Evolutionary conservation across 2,329 filamentous ascomycete genomes (phyloP).

Genomic region (Colletotrichum somersetense): DNA sequence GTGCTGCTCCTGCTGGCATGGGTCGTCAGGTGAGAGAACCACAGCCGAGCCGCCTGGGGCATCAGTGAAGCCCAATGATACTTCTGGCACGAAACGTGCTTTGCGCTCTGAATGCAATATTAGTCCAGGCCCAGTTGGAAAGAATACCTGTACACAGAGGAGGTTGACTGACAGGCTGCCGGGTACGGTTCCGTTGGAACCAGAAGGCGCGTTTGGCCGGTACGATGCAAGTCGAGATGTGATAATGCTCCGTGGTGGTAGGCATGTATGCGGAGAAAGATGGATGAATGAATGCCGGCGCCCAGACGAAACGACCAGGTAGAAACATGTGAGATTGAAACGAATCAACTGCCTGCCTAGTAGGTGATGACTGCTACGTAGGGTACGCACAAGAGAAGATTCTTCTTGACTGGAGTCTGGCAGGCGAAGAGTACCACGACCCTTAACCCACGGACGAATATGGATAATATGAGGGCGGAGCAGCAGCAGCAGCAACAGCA

Average conservation of each 20-base stretch:
- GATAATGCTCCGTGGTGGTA: neutral
- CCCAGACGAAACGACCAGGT: neutral
- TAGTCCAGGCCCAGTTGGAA: neutral
- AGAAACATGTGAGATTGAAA: neutral
- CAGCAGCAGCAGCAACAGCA: slow-evolving; percentile 13
- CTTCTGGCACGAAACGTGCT: slow-evolving; percentile 11
- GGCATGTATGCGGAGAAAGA: neutral
- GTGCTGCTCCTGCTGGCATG: slow-evolving; percentile 33
- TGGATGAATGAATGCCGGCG: neutral
- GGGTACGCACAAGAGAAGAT: no score
- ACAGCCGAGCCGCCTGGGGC: slow-evolving; percentile 21
- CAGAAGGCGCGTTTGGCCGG: neutral
- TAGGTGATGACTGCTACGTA: no score
- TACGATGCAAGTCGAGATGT: neutral
- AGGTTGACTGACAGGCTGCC: neutral
- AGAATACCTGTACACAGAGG: neutral
- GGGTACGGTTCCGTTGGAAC: neutral
- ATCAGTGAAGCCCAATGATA: neutral
- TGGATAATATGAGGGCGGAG: neutral
- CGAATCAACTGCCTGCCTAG: no score
- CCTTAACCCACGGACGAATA: neutral
- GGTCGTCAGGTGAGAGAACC: slow-evolving; percentile 25
- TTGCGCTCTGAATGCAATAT: neutral
- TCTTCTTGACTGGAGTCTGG: slow-evolving; percentile 4
- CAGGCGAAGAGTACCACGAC: neutral